Percentiles rank a stretch among this genome's conserved stretches.
Evolutionary conservation across 1,284 basidiomycete genomes (phyloP).

Genomic region (Cryptococcus floricola): DNA sequence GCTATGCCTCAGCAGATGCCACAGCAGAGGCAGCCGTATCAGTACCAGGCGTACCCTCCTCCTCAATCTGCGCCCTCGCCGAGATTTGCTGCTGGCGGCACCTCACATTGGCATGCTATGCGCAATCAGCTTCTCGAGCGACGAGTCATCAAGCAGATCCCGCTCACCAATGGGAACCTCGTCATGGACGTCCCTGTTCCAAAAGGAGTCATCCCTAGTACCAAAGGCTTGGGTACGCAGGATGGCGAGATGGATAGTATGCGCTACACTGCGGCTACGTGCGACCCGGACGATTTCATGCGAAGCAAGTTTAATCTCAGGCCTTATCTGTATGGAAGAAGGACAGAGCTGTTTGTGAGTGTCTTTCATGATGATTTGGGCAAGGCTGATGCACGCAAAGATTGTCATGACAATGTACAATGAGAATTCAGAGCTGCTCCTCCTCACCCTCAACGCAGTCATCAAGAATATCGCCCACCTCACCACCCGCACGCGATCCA

Average conservation of each 20-base stretch:
- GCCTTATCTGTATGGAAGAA: constrained; percentile 75
- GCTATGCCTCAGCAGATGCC: constrained; percentile 6
- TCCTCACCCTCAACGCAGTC: constrained; percentile 84
- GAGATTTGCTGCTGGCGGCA: constrained; percentile 27
- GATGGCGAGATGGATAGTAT: constrained; percentile 77
- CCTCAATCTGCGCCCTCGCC: constrained; percentile 11
- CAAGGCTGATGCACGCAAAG: constrained; percentile 11
- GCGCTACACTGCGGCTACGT: constrained; percentile 56
- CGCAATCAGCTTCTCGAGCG: constrained; percentile 37
- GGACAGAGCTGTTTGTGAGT: constrained; percentile 75
- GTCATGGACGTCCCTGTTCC: constrained; percentile 78
- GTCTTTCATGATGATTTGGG: background rate
- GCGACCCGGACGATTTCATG: constrained; percentile 56
- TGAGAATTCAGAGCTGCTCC: constrained; percentile 82
- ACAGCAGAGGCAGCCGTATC: constrained; percentile 5
- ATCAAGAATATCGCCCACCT: constrained; percentile 87
- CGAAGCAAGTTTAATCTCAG: constrained; percentile 67
- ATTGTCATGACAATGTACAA: constrained; percentile 97
- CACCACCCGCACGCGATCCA: constrained; percentile 71
- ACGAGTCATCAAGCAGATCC: constrained; percentile 69
- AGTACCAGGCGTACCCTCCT: constrained; percentile 10
- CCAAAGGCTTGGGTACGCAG: constrained; percentile 50
- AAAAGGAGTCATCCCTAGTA: constrained; percentile 65
- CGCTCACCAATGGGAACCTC: constrained; percentile 75
- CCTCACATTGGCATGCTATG: constrained; percentile 38